These are phyloP conservation scores for Myxozyma kluyveri DNA, from an alignment of 805 yeast species.

Conservation along the genomic window DNA sequence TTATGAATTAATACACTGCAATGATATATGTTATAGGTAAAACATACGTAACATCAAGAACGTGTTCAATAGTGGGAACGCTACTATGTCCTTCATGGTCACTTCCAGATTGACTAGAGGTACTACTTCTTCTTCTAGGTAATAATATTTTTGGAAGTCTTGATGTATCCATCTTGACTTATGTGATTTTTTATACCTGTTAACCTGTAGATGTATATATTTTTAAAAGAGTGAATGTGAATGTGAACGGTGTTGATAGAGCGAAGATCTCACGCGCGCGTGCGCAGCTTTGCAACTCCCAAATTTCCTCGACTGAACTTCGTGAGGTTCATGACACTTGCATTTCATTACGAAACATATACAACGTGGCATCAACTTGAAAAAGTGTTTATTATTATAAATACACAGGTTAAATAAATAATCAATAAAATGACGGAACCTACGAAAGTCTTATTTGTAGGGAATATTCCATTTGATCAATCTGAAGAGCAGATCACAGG, in stretches of 20 bases:
- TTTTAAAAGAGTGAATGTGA: not conserved
- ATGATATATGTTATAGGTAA: not conserved
- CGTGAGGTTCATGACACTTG: not conserved
- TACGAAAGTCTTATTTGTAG: conserved; percentile 45
- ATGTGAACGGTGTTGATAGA: not conserved
- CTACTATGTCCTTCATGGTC: conserved; percentile 22
- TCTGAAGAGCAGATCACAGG: conserved; percentile 84
- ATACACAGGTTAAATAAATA: no score
- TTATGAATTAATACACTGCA: not conserved
- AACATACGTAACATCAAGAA: conserved; percentile 18
- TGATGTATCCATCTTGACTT: no score
- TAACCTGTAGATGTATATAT: no score
- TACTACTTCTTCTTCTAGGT: conserved; percentile 14
- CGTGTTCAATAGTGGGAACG: conserved; percentile 15
- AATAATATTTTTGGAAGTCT: no score
- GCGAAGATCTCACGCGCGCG: no score
- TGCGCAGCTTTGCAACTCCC: no score
- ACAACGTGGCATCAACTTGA: no score
- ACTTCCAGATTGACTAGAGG: conserved; percentile 20
- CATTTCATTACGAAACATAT: not conserved
- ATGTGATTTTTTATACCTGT: no score
- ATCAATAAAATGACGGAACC: conserved; percentile 8
- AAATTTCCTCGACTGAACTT: no score
- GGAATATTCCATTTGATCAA: conserved; percentile 88
- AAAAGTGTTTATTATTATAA: no score